Base-by-base conservation (phyloP, 2,329 filamentous ascomycete genomes). In the Nannizzia gypsea region DNA sequence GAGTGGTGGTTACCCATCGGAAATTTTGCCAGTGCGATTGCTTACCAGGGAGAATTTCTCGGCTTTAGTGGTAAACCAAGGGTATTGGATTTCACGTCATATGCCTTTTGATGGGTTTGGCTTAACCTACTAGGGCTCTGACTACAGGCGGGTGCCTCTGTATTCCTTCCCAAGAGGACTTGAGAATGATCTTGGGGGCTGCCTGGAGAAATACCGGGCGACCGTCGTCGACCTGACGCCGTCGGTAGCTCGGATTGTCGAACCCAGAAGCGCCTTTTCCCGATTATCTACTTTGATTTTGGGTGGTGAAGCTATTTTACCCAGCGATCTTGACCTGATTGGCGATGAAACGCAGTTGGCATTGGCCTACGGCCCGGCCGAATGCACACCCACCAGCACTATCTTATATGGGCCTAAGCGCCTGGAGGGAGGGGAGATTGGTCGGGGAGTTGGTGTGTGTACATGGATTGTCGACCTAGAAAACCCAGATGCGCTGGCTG, bases 191-290 rank as follows among this genome's bases (percentile, higher is more conserved):
- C 75, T 83, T 13, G 71, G 75, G 1, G 75, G 72, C 0, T 75
- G 75, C 0, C 79, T 84, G 34, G 74, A 76, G 1, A 67, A 72
- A 0, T 79, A 81, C 74, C 69, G 74, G 6, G 77, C 80, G 40
- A 81, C 77, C 42, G 80, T 78, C 73, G 78, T 76, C 0, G 80
- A 82, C 64, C 76, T 86, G 67, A 86, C 84, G 0, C 79, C 83
- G 0, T 76, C 81, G 0, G 77, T 86, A 26, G 81, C 83, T 1
- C 67, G 73, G 22, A 71, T 79, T 4, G 63, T 81, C 44, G 71
- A 73, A 9, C 71, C 80, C 6, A 74, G 74, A 3, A 31, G 13
- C n/a, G 69, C 68, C 3, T 66, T 81, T 6, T 71, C 70, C 0
- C 70, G 69, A 24, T 68, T 67, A 0, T 72, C 68, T 60, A 67